These are phyloP conservation scores for Curvularia hawaiiensis DNA, from an alignment of 2,329 filamentous ascomycete genomes.

Conservation along the genomic window DNA sequence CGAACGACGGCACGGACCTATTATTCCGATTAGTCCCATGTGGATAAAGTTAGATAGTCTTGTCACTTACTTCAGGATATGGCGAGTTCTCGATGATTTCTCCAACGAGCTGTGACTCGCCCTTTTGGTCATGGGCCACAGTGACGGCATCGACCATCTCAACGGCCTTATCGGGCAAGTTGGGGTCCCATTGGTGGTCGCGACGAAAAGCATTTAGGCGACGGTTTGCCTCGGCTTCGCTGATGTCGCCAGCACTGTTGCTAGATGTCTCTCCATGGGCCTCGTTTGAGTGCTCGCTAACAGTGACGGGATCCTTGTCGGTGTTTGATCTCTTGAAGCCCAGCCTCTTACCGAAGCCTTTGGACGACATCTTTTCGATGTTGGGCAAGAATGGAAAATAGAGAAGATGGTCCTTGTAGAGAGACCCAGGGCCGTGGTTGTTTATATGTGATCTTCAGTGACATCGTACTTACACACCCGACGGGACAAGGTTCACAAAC, in stretches of 20 bases:
- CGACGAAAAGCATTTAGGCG: not conserved
- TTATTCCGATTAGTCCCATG: not conserved
- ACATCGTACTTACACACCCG: not conserved
- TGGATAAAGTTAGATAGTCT: not conserved
- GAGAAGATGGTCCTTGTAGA: not conserved
- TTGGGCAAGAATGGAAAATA: not conserved
- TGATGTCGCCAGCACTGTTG: not conserved
- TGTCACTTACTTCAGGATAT: not conserved
- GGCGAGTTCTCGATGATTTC: not conserved
- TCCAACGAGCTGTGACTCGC: not conserved
- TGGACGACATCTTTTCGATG: not conserved
- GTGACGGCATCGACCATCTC: not conserved
- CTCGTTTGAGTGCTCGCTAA: not conserved
- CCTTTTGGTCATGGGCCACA: not conserved
- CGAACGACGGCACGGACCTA: not conserved
- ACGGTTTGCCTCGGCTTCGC: not conserved
- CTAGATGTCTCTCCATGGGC: not conserved
- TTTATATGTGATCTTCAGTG: not conserved
- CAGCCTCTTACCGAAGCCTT: conserved; percentile 1
- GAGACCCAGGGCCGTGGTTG: not conserved
- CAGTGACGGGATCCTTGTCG: not conserved
- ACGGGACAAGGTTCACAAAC: not conserved
- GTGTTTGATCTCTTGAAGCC: not conserved
- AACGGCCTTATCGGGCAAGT: not conserved
- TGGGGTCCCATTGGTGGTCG: not conserved